Conservation (phyloP, 2,329 filamentous ascomycete genomes). For the Pyricularia grisea region DNA sequence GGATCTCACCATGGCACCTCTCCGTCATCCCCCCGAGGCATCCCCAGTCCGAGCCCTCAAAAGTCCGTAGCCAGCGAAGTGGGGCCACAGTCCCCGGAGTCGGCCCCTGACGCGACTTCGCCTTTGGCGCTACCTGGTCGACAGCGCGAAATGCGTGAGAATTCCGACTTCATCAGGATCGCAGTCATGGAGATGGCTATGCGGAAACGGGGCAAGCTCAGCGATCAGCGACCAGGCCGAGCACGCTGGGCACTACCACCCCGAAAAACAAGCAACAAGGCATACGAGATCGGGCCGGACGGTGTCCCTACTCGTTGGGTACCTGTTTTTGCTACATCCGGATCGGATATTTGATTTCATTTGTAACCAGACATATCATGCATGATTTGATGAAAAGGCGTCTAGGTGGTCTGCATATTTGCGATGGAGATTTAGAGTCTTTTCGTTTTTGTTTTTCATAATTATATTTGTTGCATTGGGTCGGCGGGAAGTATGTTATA, state of each 20-base stretch:
- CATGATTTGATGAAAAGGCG: neutral
- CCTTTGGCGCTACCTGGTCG: constrained; percentile 30
- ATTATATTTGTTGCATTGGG: neutral
- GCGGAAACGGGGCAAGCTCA: constrained; percentile 56
- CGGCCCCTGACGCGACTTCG: neutral
- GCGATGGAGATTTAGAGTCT: neutral
- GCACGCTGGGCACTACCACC: constrained; percentile 61
- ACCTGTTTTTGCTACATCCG: constrained; percentile 15
- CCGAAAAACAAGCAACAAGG: constrained; percentile 41
- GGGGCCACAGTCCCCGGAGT: neutral
- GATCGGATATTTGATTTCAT: neutral
- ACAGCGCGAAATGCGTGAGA: constrained; percentile 60
- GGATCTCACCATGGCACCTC: constrained; percentile 13
- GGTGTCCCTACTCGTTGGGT: constrained; percentile 54
- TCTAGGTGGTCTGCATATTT: neutral
- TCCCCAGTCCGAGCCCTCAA: constrained; percentile 6
- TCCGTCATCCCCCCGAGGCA: neutral
- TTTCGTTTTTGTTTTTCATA: neutral
- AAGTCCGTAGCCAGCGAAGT: neutral
- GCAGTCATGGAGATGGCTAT: constrained; percentile 66
- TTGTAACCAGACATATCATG: neutral
- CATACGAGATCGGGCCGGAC: constrained; percentile 46
- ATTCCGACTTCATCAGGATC: constrained; percentile 61
- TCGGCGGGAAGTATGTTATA: neutral
- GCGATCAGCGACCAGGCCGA: constrained; percentile 55